Percentiles rank a stretch among this genome's conserved stretches.
Conservation (phyloP, 2,329 filamentous ascomycete species). For the Colletotrichum cereale region DNA sequence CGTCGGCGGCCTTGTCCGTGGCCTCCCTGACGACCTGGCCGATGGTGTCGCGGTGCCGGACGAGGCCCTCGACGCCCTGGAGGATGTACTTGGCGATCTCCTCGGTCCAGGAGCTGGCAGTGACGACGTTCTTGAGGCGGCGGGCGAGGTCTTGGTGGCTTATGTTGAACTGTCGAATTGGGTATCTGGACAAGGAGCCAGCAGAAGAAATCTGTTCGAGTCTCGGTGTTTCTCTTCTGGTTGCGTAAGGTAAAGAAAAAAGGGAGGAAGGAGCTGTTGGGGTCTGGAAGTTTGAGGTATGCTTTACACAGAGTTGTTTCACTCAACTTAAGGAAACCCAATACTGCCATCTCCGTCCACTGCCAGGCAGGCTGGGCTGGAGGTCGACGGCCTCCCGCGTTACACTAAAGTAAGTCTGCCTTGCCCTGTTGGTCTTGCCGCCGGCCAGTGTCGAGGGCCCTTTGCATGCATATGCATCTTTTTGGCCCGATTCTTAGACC, state of each 20-base stretch:
- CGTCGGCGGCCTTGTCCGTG: constrained; percentile 20
- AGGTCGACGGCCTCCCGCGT: constrained; percentile 18
- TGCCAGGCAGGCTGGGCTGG: not conserved
- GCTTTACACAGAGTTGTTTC: not conserved
- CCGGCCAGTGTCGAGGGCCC: not conserved
- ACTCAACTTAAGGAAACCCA: not conserved
- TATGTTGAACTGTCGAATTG: not conserved
- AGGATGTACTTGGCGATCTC: constrained; percentile 33
- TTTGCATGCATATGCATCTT: not conserved
- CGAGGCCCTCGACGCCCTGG: constrained; percentile 19
- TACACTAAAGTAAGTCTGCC: not conserved
- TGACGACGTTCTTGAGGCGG: constrained; percentile 20
- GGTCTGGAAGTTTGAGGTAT: not conserved
- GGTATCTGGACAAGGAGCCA: not conserved
- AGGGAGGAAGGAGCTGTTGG: not conserved
- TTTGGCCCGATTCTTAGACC: not conserved
- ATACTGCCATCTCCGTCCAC: not conserved
- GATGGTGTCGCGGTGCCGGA: constrained; percentile 26
- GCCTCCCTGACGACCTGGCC: constrained; percentile 26
- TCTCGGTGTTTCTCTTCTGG: not conserved
- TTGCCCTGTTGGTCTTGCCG: not conserved
- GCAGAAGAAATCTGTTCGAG: too few species aligned
- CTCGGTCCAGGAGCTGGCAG: constrained; percentile 33
- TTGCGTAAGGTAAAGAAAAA: not conserved
- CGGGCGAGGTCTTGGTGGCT: constrained; percentile 10